These are phyloP conservation scores for Trypanosoma scelopori DNA, from an alignment of 208 protist species.

Conservation along the genomic window DNA sequence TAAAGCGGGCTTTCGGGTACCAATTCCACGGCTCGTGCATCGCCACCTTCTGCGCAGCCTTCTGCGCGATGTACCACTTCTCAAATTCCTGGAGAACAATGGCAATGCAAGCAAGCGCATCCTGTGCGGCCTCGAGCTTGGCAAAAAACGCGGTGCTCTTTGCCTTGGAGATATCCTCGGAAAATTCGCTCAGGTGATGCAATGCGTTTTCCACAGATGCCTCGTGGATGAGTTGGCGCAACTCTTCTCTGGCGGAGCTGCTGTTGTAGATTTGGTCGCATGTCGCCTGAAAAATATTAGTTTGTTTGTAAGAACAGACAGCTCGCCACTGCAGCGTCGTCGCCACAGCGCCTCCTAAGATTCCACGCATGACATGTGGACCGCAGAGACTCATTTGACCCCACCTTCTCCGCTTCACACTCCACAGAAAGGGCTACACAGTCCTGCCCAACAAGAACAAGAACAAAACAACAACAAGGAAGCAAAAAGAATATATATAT, in stretches of 20 bases:
- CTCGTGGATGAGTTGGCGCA: slow-evolving; percentile 65
- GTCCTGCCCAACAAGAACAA: background rate
- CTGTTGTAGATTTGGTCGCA: slow-evolving; percentile 61
- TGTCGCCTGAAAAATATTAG: slow-evolving; percentile 10
- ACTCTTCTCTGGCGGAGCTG: slow-evolving; percentile 39
- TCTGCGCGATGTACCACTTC: slow-evolving; percentile 61
- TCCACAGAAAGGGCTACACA: background rate
- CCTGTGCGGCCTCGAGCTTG: slow-evolving; percentile 19
- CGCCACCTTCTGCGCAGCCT: slow-evolving; percentile 52
- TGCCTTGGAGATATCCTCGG: slow-evolving; percentile 35
- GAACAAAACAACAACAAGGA: slow-evolving; percentile 3
- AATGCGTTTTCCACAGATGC: slow-evolving; percentile 60
- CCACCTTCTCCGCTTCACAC: background rate
- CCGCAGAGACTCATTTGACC: too few species aligned
- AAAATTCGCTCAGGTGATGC: slow-evolving; percentile 54
- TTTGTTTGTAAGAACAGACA: background rate
- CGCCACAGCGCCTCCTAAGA: background rate
- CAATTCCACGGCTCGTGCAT: slow-evolving; percentile 80
- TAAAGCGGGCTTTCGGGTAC: slow-evolving; percentile 82
- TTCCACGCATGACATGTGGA: slow-evolving; percentile 2
- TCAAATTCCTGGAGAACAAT: slow-evolving; percentile 43
- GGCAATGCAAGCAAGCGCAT: slow-evolving; percentile 26
- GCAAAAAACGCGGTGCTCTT: slow-evolving; percentile 28
- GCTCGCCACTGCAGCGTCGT: slow-evolving; percentile 7
- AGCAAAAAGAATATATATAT: too few species aligned